phyloP scores from a whole-genome alignment of 176 grass and related monocot genomes.

The Musa acuminata region DNA sequence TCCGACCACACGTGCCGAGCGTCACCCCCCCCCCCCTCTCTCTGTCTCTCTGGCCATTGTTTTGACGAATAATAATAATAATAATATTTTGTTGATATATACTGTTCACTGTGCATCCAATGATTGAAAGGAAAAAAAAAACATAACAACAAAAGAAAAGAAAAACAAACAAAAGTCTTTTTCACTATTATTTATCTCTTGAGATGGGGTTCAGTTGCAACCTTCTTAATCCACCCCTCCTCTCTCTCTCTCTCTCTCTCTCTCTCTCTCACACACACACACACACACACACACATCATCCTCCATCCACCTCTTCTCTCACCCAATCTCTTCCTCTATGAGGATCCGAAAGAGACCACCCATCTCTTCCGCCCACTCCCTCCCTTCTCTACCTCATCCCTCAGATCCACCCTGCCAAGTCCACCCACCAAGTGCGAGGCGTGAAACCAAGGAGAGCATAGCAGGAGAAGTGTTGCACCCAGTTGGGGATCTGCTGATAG shows the following conservation, averaged over 20 bases:
- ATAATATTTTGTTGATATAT: no score
- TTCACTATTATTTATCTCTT: slow-evolving; percentile 14
- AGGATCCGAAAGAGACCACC: slow-evolving; percentile 73
- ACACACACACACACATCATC: not conserved
- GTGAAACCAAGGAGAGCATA: not conserved
- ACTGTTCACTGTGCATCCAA: no score
- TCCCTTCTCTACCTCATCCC: not conserved
- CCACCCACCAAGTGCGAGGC: not conserved
- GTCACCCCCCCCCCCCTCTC: no score
- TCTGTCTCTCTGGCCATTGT: no score
- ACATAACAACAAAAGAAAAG: slow-evolving; percentile 21
- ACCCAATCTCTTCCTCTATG: slow-evolving; percentile 34
- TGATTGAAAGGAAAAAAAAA: not conserved
- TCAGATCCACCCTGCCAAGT: slow-evolving; percentile 45
- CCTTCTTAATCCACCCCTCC: slow-evolving; percentile 32
- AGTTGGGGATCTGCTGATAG: slow-evolving; percentile 34
- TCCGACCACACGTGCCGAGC: no score
- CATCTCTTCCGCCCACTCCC: not conserved
- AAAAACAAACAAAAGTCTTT: slow-evolving; percentile 28
- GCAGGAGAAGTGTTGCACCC: slow-evolving; percentile 40
- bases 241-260: slow-evolving; percentile 3
- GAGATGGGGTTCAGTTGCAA: slow-evolving; percentile 25
- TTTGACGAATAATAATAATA: no score
- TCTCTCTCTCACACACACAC: slow-evolving; percentile 1
- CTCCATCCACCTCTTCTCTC: slow-evolving; percentile 9